These are phyloP conservation scores for Penicillium lividum DNA, from an alignment of 495 filamentous ascomycete genomes.

Conservation along the genomic window DNA sequence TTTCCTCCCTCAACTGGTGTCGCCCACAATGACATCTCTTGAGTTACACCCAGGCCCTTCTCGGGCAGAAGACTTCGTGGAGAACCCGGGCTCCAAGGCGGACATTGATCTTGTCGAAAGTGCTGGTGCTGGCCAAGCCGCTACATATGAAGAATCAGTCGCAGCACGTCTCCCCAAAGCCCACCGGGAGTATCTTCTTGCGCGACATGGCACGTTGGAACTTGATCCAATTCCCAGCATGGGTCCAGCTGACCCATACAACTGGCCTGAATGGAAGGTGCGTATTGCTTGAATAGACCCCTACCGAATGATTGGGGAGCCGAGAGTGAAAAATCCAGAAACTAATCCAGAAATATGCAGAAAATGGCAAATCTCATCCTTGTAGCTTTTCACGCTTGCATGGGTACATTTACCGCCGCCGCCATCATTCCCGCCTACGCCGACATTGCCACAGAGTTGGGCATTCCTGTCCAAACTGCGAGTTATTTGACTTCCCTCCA, in stretches of 20 bases:
- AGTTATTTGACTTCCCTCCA: constrained; percentile 54
- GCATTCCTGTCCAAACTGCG: constrained; percentile 38
- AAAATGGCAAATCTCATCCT: constrained; percentile 55
- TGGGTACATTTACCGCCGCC: constrained; percentile 58
- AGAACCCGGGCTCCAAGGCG: constrained; percentile 22
- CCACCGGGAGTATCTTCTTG: constrained; percentile 53
- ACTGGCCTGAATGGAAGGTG: constrained; percentile 60
- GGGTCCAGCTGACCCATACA: constrained; percentile 54
- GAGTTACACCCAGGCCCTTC: constrained; percentile 25
- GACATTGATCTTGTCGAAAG: constrained; percentile 39
- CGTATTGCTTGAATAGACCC: constrained; percentile 8
- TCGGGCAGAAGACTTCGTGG: constrained; percentile 16
- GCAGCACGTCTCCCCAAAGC: constrained; percentile 33
- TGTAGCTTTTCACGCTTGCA: constrained; percentile 56
- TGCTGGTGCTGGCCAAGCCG: constrained; percentile 27
- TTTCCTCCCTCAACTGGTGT: background rate
- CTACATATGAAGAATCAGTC: constrained; percentile 33
- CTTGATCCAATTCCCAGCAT: constrained; percentile 54
- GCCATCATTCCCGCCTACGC: constrained; percentile 54
- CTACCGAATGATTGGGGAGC: background rate
- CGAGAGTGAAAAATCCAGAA: constrained; percentile 5
- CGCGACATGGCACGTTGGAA: constrained; percentile 55
- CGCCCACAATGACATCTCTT: constrained; percentile 27
- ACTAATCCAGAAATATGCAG: constrained; percentile 30
- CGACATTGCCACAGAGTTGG: constrained; percentile 43